These are phyloP conservation scores for Jamesozyma lodderae DNA, from an alignment of 805 yeast genomes.

Conservation along the genomic window DNA sequence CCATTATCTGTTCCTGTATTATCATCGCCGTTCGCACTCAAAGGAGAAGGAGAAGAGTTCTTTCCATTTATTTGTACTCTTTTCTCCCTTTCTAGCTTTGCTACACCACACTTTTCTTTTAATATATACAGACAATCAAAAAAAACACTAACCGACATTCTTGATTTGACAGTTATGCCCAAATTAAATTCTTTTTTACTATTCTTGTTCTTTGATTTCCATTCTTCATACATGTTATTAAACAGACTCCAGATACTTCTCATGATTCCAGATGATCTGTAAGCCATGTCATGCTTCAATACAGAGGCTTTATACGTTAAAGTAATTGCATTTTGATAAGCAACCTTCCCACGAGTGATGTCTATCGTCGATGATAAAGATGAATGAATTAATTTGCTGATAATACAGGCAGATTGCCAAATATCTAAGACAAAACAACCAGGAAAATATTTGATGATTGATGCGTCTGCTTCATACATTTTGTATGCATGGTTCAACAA, in stretches of 20 bases:
- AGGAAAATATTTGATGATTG: slow-evolving; percentile 70
- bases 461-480: slow-evolving; percentile 49
- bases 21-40: slow-evolving; percentile 15
- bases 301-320: slow-evolving; percentile 74
- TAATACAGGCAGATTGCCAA: slow-evolving; percentile 88
- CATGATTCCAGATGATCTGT: slow-evolving; percentile 89
- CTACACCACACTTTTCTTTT: slow-evolving; percentile 83
- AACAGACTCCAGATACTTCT: slow-evolving; percentile 87
- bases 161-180: slow-evolving; percentile 55
- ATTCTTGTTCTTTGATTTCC: slow-evolving; percentile 22
- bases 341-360: slow-evolving; percentile 57
- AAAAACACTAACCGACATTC: slow-evolving; percentile 89
- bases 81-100: slow-evolving; percentile 40
- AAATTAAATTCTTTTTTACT: slow-evolving; percentile 27
- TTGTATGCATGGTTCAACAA: slow-evolving; percentile 57
- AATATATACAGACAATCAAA: slow-evolving; percentile 83
- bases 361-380: slow-evolving; percentile 60
- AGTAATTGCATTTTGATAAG: slow-evolving; percentile 58
- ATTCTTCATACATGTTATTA: slow-evolving; percentile 52
- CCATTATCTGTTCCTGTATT: slow-evolving; percentile 30
- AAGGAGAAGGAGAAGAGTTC: too few species aligned
- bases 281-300: slow-evolving; percentile 84
- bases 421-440: slow-evolving; percentile 70
- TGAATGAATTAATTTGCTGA: slow-evolving; percentile 72
- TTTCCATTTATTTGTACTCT: slow-evolving; percentile 4